phyloP scores from a whole-genome alignment of 805 yeast genomes.

The Hemisphaericaspora nanyangensis region DNA sequence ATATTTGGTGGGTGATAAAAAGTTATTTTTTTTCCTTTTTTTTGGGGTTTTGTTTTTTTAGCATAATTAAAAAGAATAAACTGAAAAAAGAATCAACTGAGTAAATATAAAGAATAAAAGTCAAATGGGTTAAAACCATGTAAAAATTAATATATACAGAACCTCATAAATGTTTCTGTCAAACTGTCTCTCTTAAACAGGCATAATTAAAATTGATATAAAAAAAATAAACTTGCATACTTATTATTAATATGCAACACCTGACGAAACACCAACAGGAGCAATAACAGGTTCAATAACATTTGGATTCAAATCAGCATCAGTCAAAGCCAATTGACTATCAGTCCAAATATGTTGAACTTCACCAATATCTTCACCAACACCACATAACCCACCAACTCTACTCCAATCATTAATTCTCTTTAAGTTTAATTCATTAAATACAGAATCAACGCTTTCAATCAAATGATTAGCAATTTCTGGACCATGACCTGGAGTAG shows the following conservation, averaged over 20 bases:
- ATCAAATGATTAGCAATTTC: constrained; percentile 74
- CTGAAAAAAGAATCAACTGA: no score
- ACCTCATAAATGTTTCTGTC: no score
- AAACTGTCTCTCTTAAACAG: no score
- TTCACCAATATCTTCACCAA: constrained; percentile 53
- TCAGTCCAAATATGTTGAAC: constrained; percentile 85
- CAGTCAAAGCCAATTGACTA: constrained; percentile 62
- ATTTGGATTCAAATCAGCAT: constrained; percentile 62
- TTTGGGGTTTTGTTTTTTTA: no score
- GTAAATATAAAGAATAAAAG: no score
- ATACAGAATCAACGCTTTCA: constrained; percentile 76
- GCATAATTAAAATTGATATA: no score
- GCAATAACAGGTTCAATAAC: constrained; percentile 60
- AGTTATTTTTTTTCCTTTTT: no score
- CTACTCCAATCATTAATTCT: constrained; percentile 74
- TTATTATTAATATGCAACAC: constrained; percentile 31
- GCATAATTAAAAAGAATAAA: no score
- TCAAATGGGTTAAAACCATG: no score
- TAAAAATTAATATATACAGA: no score
- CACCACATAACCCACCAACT: constrained; percentile 88
- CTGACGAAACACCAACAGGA: constrained; percentile 70
- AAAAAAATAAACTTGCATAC: no score
- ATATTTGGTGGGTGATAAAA: no score
- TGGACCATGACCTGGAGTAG: constrained; percentile 92
- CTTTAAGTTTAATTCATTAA: constrained; percentile 67